Evolutionary conservation across 1,139 yeast species (phyloP).

Genomic region (Lizanozyma gosingica): DNA sequence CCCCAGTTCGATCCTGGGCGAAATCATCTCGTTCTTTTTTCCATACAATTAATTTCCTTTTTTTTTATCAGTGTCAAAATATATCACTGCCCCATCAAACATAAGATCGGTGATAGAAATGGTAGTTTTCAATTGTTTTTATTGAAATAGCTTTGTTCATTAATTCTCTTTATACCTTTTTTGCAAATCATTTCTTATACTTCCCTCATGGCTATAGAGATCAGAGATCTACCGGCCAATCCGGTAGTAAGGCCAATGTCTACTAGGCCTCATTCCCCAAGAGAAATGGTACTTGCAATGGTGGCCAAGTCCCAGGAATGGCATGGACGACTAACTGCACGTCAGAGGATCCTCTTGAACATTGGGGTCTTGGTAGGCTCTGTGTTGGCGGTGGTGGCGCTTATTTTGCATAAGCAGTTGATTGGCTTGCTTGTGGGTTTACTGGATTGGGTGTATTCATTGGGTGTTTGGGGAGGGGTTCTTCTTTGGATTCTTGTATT

Average conservation of each 20-base stretch:
- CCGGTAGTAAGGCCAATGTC: neutral
- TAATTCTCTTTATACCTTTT: no score
- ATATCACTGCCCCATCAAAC: neutral
- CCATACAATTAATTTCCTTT: neutral
- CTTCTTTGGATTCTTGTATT: conserved; percentile 34
- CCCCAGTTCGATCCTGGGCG: conserved; percentile 99
- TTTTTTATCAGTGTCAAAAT: no score
- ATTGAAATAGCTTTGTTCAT: no score
- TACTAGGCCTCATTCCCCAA: neutral
- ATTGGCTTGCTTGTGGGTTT: neutral
- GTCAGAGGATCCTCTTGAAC: neutral
- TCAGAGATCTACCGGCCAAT: neutral
- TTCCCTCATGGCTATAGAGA: neutral
- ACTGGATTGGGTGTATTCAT: neutral
- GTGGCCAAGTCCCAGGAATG: neutral
- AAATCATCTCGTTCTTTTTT: conserved; percentile 42
- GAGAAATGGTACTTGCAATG: neutral
- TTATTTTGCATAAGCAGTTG: neutral
- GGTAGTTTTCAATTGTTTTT: no score
- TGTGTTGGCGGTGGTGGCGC: neutral
- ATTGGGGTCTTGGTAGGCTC: neutral
- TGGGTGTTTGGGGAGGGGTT: conserved; percentile 17
- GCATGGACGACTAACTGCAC: neutral
- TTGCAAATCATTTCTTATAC: no score
- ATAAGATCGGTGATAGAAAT: neutral